Base-by-base conservation (phyloP, 805 yeast species). In the Yamadazyma insecticola region DNA sequence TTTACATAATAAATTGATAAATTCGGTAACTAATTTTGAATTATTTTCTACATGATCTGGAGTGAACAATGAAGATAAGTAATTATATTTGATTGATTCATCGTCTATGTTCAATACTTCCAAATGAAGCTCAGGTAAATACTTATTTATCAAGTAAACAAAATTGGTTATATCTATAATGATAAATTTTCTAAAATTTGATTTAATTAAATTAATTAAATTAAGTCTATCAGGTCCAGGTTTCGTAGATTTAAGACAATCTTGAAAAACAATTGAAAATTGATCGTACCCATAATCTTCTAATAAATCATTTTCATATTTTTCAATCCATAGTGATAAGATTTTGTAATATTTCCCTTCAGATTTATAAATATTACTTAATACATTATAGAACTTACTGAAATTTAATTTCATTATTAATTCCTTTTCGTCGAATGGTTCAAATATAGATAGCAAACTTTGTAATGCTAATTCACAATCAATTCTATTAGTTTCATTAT, bases 401-500 rank as follows among this genome's bases (percentile, higher is more conserved):
- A 70, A 62, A 29, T 69, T 69, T 30, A 85, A 61, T 28, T 69
- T 60, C 12, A 66, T 65, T 6, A 78, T 51, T 25, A 86, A 51
- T 13, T 53, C 55, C 2, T 67, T 64, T 15, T 72, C 59, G 43
- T 76, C 68, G 1, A 70, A 57, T 0, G 90, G 86, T 30, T 72
- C 76, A 49, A 80, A 81, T 1, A 68, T 64, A 0, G 94, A 74
- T 1, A 90, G 50, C 12, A 92, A 51, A 28, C 87, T 72, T 44
- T 81, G 85, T 7, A 88, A 53, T 9, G 95, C 89, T 26, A 82
- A 63, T 50, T 90, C 90, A 43, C 85, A 75, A 37, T 83, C 90
- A 16, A 63, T 70, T 31, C 60, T 66, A 29, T 67, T 40, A 1
- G 46, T 47, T 1, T 40, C 42, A 7, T 52, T 53, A 11, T 58